Evolutionary conservation across 2,329 filamentous ascomycete genomes (phyloP).

Genomic region (Nemania sp.): DNA sequence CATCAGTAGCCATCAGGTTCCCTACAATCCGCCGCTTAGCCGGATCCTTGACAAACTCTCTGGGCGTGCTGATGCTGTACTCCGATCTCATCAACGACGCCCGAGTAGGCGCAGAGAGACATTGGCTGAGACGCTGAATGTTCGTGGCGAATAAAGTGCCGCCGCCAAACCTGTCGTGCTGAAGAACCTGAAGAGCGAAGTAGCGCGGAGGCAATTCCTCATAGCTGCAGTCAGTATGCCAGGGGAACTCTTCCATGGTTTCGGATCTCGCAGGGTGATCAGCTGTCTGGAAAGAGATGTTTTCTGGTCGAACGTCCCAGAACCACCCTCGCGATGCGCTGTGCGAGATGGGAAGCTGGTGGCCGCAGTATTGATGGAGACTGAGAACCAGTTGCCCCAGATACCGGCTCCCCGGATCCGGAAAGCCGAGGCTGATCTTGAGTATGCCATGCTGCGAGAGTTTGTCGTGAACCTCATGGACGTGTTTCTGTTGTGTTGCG

Average conservation of each 20-base stretch:
- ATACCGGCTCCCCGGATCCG: slow-evolving; percentile 42
- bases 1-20: background rate
- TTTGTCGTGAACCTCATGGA: background rate
- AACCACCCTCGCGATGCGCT: slow-evolving; percentile 50
- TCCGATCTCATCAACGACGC: slow-evolving; percentile 7
- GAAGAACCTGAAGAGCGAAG: slow-evolving; percentile 49
- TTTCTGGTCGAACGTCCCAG: slow-evolving; percentile 47
- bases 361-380: slow-evolving; percentile 42
- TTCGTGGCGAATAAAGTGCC: slow-evolving; percentile 17
- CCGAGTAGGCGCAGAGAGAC: slow-evolving; percentile 2
- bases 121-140: slow-evolving; percentile 2
- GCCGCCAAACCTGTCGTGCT: slow-evolving; percentile 44
- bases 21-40: background rate
- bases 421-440: slow-evolving; percentile 41
- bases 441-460: slow-evolving; percentile 26
- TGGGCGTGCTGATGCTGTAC: slow-evolving; percentile 7
- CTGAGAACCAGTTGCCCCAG: slow-evolving; percentile 41
- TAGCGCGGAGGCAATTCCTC: slow-evolving; percentile 44
- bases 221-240: slow-evolving; percentile 52
- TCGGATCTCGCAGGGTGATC: slow-evolving; percentile 46
- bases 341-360: slow-evolving; percentile 47
- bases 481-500: background rate
- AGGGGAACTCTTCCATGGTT: slow-evolving; percentile 49
- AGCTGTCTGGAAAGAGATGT: slow-evolving; percentile 36
- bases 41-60: slow-evolving; percentile 5